Conservation (phyloP, 2,329 filamentous ascomycete genomes). For the Colletotrichum sp. region DNA sequence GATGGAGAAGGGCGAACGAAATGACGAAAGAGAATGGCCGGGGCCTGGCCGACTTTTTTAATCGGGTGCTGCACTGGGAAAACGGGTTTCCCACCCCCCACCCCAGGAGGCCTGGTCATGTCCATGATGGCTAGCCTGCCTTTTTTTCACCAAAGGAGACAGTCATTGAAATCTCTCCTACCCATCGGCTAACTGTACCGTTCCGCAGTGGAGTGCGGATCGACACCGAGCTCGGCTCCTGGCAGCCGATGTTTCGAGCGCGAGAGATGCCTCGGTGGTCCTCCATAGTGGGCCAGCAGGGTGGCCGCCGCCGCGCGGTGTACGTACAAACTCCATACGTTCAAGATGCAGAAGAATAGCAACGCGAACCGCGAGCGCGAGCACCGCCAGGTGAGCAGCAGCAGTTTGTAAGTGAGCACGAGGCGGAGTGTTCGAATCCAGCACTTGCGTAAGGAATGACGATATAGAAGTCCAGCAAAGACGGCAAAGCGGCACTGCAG, state of each 20-base stretch:
- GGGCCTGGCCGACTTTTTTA: slow-evolving; percentile 6
- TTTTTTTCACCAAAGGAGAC: neutral
- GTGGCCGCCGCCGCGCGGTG: neutral
- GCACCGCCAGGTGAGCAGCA: neutral
- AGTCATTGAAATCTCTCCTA: neutral
- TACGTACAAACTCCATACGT: neutral
- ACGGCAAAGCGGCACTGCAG: neutral
- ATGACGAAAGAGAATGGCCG: slow-evolving; percentile 10
- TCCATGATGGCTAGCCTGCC: slow-evolving; percentile 4
- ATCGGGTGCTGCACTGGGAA: neutral
- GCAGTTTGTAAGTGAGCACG: neutral
- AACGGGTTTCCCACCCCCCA: neutral
- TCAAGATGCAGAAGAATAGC: neutral
- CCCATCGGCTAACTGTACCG: slow-evolving; percentile 4
- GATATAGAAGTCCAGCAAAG: neutral
- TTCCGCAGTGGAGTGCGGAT: slow-evolving; percentile 19
- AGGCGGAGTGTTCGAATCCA: neutral
- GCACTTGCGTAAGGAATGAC: neutral
- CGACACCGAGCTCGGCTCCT: slow-evolving; percentile 17
- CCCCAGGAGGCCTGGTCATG: neutral
- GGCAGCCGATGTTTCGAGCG: slow-evolving; percentile 12
- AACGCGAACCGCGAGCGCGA: neutral
- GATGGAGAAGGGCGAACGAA: neutral
- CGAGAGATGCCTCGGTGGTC: slow-evolving; percentile 13
- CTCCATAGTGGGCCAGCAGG: neutral